Percentiles rank a stretch among this genome's conserved stretches.
Conservation (phyloP, 352 stramenopile species). For the Phytophthora europaea region DNA sequence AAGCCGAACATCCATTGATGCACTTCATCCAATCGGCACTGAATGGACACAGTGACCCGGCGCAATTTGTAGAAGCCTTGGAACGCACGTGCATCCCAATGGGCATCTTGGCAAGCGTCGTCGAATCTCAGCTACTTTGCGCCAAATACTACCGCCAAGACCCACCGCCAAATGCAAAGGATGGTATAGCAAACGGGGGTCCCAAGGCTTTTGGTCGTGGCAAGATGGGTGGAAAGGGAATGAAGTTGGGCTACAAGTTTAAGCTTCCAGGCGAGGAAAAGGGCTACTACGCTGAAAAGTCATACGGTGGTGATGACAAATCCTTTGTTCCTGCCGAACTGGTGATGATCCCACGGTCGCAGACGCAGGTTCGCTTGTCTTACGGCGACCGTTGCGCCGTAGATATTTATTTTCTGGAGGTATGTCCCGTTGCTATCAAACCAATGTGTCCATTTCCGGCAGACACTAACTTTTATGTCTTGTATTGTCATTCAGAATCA, state of each 20-base stretch:
- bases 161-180: conserved; percentile 44
- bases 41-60: conserved; percentile 83
- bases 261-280: conserved; percentile 90
- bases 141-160: conserved; percentile 89
- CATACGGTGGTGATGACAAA: conserved; percentile 87
- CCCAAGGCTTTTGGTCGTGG: conserved; percentile 67
- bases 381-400: conserved; percentile 88
- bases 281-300: conserved; percentile 88
- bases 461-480: conserved; percentile 16
- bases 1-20: conserved; percentile 86
- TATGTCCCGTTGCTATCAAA: conserved; percentile 22
- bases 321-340: conserved; percentile 87
- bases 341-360: conserved; percentile 86
- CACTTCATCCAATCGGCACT: conserved; percentile 89
- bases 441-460: not conserved
- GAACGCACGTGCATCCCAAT: conserved; percentile 88
- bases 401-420: conserved; percentile 94
- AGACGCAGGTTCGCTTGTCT: conserved; percentile 85
- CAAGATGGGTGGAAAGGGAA: conserved; percentile 86
- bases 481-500: conserved; percentile 61
- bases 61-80: conserved; percentile 84
- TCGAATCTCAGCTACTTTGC: conserved; percentile 87
- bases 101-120: conserved; percentile 83
- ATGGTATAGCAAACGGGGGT: conserved; percentile 39
- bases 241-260: conserved; percentile 90